A percentile compares a stretch with the other conserved stretches of the same genome.
phyloP scores from a whole-genome alignment of 2,329 filamentous ascomycete species.

The Arthrobotrys musiformis region DNA sequence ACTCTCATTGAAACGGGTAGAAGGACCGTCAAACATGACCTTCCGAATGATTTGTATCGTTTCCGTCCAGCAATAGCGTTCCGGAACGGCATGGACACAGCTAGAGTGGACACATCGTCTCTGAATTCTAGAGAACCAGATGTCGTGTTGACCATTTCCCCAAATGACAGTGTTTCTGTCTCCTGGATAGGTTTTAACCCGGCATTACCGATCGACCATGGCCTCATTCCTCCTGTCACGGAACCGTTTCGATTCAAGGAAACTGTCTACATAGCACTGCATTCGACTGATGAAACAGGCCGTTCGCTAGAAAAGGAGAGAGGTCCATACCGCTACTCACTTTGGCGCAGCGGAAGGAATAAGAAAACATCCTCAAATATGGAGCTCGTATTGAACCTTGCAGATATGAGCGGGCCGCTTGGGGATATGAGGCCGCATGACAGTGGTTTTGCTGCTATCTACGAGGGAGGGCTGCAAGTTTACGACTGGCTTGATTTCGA shows the following conservation, averaged over 20 bases:
- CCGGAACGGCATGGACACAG: neutral
- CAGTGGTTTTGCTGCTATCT: constrained; percentile 7
- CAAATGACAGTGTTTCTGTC: neutral
- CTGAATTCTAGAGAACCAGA: neutral
- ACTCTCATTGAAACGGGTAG: neutral
- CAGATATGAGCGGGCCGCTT: neutral
- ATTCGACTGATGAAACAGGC: no score
- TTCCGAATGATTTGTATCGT: neutral
- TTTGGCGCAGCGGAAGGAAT: constrained; percentile 11
- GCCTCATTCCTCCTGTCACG: neutral
- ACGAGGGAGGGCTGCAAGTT: neutral
- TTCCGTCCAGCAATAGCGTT: neutral
- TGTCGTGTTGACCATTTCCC: neutral
- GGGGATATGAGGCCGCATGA: neutral
- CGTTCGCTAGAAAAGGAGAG: neutral
- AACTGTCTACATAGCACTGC: constrained; percentile 5
- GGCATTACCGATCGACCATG: neutral
- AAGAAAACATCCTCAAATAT: neutral
- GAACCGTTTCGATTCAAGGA: constrained; percentile 3
- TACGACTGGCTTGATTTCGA: constrained; percentile 49
- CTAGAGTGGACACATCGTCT: neutral
- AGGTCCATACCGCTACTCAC: neutral
- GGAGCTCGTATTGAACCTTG: neutral
- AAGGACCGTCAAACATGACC: neutral
- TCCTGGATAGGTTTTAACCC: neutral